These are phyloP conservation scores for Erodium trifolium DNA, from an alignment of 441 rosid genomes.

Conservation along the genomic window DNA sequence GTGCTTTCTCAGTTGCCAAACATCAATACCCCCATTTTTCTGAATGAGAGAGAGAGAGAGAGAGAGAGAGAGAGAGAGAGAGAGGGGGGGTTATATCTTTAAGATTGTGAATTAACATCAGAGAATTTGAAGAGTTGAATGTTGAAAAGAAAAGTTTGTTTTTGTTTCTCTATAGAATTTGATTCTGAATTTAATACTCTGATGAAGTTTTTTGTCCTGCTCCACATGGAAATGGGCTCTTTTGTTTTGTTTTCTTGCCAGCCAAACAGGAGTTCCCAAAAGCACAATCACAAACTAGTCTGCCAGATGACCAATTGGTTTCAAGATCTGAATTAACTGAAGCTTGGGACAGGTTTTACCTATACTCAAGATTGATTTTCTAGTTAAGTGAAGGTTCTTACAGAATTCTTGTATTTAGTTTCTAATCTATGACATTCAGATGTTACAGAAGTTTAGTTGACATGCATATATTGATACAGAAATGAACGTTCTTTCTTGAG, in stretches of 20 bases:
- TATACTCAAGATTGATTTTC: not conserved
- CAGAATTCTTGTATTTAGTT: too few species aligned
- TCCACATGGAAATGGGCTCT: too few species aligned
- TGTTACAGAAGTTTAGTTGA: too few species aligned
- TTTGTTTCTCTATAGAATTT: not conserved
- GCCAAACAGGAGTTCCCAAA: not conserved
- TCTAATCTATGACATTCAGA: too few species aligned
- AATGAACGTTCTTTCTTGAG: too few species aligned
- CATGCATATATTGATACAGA: too few species aligned
- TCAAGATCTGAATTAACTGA: not conserved
- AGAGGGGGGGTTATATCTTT: not conserved
- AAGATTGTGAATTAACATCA: not conserved
- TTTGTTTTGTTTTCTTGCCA: not conserved
- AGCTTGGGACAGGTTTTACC: not conserved
- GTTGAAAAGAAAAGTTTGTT: not conserved
- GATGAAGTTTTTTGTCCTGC: not conserved
- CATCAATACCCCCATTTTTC: not conserved
- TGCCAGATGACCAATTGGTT: not conserved
- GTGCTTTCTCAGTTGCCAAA: not conserved
- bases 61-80: not conserved
- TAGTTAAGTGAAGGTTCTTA: too few species aligned
- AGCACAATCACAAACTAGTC: not conserved
- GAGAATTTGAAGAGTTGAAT: not conserved
- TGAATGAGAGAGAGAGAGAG: not conserved
- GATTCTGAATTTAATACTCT: not conserved